phyloP scores from a whole-genome alignment of 1,284 basidiomycete genomes.

The Somion occarium region DNA sequence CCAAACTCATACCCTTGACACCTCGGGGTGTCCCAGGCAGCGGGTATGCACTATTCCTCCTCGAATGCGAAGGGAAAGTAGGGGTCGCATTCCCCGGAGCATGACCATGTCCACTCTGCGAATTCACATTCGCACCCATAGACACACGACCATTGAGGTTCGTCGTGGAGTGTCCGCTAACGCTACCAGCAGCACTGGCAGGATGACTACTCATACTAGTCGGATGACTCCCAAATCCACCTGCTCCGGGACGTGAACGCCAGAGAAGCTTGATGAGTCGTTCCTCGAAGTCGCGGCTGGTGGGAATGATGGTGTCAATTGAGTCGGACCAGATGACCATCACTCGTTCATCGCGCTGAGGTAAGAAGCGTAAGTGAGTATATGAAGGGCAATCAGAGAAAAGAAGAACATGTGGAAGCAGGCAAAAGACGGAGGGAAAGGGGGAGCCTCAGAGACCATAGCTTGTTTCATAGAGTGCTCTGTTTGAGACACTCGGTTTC shows the following conservation, averaged over 20 bases:
- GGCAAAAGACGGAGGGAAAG: neutral
- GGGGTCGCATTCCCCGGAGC: neutral
- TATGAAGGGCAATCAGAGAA: neutral
- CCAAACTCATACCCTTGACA: slow-evolving; percentile 21
- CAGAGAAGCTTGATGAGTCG: slow-evolving; percentile 78
- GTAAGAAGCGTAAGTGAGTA: neutral
- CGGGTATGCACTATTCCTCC: slow-evolving; percentile 16
- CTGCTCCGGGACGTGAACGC: slow-evolving; percentile 32
- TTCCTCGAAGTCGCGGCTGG: slow-evolving; percentile 73
- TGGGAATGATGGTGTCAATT: slow-evolving; percentile 66
- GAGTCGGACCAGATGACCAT: slow-evolving; percentile 78
- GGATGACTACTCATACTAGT: slow-evolving; percentile 24
- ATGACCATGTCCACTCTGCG: neutral
- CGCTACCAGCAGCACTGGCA: slow-evolving; percentile 21
- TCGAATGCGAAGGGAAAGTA: neutral
- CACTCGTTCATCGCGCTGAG: slow-evolving; percentile 67
- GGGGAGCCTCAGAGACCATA: neutral
- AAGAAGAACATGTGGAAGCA: neutral
- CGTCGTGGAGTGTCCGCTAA: slow-evolving; percentile 23
- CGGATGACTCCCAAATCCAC: slow-evolving; percentile 17
- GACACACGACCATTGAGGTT: slow-evolving; percentile 22
- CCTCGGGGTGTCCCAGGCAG: slow-evolving; percentile 26
- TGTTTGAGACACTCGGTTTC: neutral
- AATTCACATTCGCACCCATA: neutral
- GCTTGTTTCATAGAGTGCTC: neutral